These are phyloP conservation scores for Chenopodium suecicum DNA, from an alignment of 148 eudicot genomes.

Conservation along the genomic window DNA sequence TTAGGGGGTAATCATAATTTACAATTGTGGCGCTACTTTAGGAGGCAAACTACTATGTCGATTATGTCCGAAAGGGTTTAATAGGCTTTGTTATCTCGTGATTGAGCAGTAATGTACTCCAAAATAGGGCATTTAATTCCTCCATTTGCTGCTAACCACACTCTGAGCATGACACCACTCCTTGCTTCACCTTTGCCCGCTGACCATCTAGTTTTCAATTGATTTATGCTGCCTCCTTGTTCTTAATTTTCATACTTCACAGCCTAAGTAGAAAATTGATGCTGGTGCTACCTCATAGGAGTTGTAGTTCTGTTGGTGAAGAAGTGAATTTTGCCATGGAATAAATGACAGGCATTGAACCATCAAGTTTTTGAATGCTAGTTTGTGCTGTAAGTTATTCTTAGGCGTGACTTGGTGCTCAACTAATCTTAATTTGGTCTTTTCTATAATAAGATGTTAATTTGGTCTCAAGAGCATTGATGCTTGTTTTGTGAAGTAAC, in stretches of 20 bases:
- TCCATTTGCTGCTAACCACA: neutral
- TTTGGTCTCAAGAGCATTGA: neutral
- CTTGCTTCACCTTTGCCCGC: neutral
- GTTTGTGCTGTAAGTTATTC: neutral
- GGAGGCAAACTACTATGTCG: neutral
- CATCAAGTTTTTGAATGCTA: neutral
- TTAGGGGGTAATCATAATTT: neutral
- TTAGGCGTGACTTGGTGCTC: neutral
- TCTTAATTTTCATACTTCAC: neutral
- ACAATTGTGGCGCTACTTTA: too few species aligned
- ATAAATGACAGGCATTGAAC: neutral
- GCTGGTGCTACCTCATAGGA: neutral
- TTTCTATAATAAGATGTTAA: neutral
- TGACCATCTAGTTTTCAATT: neutral
- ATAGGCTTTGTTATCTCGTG: neutral
- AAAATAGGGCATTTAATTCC: neutral
- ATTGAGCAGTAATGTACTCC: neutral
- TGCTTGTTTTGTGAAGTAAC: neutral
- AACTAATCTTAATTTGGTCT: neutral
- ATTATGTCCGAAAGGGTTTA: neutral
- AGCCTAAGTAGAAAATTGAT: neutral
- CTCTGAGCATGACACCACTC: neutral
- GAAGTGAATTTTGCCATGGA: neutral
- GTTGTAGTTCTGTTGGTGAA: neutral
- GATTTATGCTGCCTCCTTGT: neutral